Conservation (phyloP, 768 basidiomycete species). For the Phaeolepiota aurea region DNA sequence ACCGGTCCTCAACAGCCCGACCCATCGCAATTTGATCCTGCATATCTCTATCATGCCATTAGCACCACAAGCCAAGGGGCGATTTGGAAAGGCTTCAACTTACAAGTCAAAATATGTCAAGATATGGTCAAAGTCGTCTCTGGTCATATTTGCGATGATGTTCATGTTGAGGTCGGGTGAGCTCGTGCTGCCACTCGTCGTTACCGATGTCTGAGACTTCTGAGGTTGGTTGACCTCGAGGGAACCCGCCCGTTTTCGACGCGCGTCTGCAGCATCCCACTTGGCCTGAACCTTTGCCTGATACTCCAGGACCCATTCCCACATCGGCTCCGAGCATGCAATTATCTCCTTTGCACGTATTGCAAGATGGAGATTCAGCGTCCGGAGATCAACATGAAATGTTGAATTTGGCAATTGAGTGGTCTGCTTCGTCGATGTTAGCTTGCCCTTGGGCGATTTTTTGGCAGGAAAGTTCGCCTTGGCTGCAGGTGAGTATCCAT, state of each 20-base stretch:
- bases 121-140: constrained; percentile 56
- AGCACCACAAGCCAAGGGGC: background rate
- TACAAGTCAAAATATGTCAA: constrained; percentile 54
- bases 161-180: constrained; percentile 19
- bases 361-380: constrained; percentile 57
- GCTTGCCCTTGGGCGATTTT: constrained; percentile 12
- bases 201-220: constrained; percentile 10
- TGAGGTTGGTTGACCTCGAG: too few species aligned
- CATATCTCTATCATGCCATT: constrained; percentile 47
- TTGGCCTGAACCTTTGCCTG: constrained; percentile 20
- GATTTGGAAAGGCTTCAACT: constrained; percentile 18
- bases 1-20: constrained; percentile 34
- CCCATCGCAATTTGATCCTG: constrained; percentile 44
- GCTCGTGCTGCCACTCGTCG: constrained; percentile 6
- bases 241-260: constrained; percentile 1
- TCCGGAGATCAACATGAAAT: constrained; percentile 46
- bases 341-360: constrained; percentile 56
- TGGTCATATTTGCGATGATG: constrained; percentile 39
- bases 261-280: background rate
- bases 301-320: constrained; percentile 61
- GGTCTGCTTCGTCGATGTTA: constrained; percentile 11
- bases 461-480: constrained; percentile 31
- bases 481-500: constrained; percentile 32
- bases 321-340: constrained; percentile 70
- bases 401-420: constrained; percentile 45